These are phyloP conservation scores for Nothomitra cinnamomea DNA, from an alignment of 2,329 filamentous ascomycete genomes.

Conservation along the genomic window DNA sequence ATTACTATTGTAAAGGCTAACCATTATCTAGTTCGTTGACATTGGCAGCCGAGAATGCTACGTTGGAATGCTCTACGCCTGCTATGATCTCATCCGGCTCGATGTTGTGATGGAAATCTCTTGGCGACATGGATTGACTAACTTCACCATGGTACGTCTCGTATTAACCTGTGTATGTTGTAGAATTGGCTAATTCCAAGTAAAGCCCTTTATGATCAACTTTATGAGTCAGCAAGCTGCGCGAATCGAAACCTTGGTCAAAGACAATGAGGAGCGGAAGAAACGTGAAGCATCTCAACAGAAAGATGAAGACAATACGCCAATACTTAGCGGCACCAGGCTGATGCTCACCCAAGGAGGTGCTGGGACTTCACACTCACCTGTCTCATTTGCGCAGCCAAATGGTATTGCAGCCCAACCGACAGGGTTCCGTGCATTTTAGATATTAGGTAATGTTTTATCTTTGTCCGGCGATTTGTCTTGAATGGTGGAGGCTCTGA, in stretches of 20 bases:
- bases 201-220: constrained; percentile 90
- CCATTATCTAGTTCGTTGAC: constrained; percentile 64
- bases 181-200: constrained; percentile 8
- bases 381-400: constrained; percentile 52
- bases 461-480: not conserved
- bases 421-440: constrained; percentile 53
- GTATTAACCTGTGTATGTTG: not conserved
- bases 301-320: constrained; percentile 84
- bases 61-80: constrained; percentile 98
- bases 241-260: constrained; percentile 70
- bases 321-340: constrained; percentile 74
- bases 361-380: constrained; percentile 32
- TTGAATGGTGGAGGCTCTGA: not conserved
- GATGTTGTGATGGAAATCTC: constrained; percentile 91
- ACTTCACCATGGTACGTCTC: constrained; percentile 72
- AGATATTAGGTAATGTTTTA: constrained; percentile 12
- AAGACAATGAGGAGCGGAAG: constrained; percentile 92
- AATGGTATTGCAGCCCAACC: constrained; percentile 84
- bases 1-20: constrained; percentile 19
- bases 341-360: constrained; percentile 89
- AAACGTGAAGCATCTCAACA: constrained; percentile 51
- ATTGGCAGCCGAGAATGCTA: constrained; percentile 98
- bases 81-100: constrained; percentile 89
- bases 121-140: constrained; percentile 84
- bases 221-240: constrained; percentile 80